phyloP scores from a whole-genome alignment of 140 eudicot genomes.

The Eryngium alpinum region DNA sequence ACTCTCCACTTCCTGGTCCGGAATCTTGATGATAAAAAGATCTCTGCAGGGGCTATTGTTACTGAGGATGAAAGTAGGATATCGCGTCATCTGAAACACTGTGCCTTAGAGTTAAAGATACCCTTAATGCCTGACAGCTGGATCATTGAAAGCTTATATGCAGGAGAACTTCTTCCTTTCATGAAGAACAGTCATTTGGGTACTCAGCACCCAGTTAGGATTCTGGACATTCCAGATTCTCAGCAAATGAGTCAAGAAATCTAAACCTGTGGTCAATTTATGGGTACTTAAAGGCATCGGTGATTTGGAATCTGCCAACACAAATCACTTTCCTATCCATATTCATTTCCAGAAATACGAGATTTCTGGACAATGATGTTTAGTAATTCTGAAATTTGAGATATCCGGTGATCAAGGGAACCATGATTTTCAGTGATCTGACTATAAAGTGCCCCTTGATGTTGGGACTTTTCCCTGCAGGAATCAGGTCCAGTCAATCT shows the following conservation, averaged over 20 bases:
- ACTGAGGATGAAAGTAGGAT: conserved; percentile 48
- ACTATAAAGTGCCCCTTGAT: neutral
- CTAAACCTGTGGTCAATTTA: conserved; percentile 11
- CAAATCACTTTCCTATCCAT: neutral
- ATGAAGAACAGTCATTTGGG: conserved; percentile 20
- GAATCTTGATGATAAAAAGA: conserved; percentile 38
- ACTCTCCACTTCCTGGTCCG: conserved; percentile 62
- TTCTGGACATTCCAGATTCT: conserved; percentile 20
- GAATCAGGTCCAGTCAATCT: neutral
- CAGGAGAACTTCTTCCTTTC: conserved; percentile 48
- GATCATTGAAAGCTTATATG: conserved; percentile 64
- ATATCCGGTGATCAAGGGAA: neutral
- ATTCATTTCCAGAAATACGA: neutral
- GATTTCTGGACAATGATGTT: neutral
- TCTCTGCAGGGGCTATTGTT: conserved; percentile 42
- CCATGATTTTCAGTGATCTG: neutral
- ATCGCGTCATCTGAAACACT: conserved; percentile 77
- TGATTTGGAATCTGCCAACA: neutral
- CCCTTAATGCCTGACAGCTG: conserved; percentile 48
- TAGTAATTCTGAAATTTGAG: neutral
- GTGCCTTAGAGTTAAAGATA: conserved; percentile 62
- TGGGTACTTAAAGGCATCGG: neutral
- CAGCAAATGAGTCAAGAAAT: conserved; percentile 60
- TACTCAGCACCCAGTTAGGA: neutral
- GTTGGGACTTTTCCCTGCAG: neutral